Evolutionary conservation across 768 basidiomycete genomes (phyloP), one percentile per base, ranked within the genome.

Genomic region (Cyclocybe aegerita): DNA sequence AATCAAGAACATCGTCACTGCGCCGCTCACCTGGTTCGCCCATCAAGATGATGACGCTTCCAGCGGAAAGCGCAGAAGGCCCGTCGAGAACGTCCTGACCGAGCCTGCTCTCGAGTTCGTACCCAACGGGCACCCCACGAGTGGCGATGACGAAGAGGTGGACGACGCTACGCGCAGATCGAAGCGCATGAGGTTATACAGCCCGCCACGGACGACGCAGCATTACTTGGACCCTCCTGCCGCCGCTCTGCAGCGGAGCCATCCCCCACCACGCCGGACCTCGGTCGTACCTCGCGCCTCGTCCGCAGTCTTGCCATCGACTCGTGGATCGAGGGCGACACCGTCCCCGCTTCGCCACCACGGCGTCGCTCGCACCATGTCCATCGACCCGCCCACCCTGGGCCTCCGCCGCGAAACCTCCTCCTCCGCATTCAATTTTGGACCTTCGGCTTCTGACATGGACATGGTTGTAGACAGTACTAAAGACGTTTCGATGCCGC

Each of bases 1-100:
- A 41, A 77, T 87, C 67, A 86, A 79, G 74, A 80, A 74, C 69
- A 70, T 86, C 63, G 84, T 87, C 54, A 78, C 83, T 31, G 81
- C 82, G 14, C 82, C 85, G 39, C 72, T 86, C 56, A 73, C 78
- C 69, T 82, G 86, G 68, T 75, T 78, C 56, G 66, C 72, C 56
- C 65, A 72, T 53, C 72, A 74, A 53, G 79, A 79, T 61, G 78
- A 79, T 49, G 75, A 76, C 54, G 76, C 77, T 61, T 62, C 70
- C 50, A 73, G 68, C 36, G 81, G 81, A 55, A 85, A 85, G 63
- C 79, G 83, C 55, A 73, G 82, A 59, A 71, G 82, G 30, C 58
- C 73, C 38, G 66, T 63, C 43, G 65, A 61, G 17, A 54, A 55
- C 30, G 54, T 57, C 23, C 65, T 66, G 30, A 58, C 65, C 32